Evolutionary conservation across 768 basidiomycete genomes (phyloP).

Genomic region (Amylocystis lapponica): DNA sequence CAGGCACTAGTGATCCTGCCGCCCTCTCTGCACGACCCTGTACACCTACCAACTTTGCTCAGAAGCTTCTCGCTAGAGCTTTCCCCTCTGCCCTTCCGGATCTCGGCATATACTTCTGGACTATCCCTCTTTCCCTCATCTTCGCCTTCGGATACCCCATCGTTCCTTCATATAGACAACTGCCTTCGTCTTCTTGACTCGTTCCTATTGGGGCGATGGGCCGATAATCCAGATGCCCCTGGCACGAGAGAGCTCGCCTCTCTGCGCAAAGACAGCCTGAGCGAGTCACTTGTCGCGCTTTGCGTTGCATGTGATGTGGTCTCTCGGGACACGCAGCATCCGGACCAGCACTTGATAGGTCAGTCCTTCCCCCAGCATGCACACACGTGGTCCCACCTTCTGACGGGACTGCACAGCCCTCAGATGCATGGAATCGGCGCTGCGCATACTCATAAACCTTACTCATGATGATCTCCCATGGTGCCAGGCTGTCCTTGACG

Average conservation of each 20-base stretch:
- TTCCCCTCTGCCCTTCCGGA: slow-evolving; percentile 31
- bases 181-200: slow-evolving; percentile 58
- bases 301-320: slow-evolving; percentile 44
- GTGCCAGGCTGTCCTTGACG: slow-evolving; percentile 45
- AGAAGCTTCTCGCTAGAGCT: slow-evolving; percentile 32
- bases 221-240: slow-evolving; percentile 15
- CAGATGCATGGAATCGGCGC: slow-evolving; percentile 48
- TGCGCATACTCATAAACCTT: slow-evolving; percentile 67
- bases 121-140: slow-evolving; percentile 32
- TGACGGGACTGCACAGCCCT: slow-evolving; percentile 23
- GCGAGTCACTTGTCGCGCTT: slow-evolving; percentile 43
- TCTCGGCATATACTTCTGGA: slow-evolving; percentile 35
- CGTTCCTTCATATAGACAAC: slow-evolving; percentile 44
- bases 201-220: slow-evolving; percentile 58
- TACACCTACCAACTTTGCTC: slow-evolving; percentile 25
- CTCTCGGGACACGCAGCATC: slow-evolving; percentile 18
- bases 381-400: background rate
- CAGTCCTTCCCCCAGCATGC: background rate
- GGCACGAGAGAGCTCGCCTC: slow-evolving; percentile 21
- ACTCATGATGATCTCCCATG: slow-evolving; percentile 59
- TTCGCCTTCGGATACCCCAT: slow-evolving; percentile 21
- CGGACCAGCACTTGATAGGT: slow-evolving; percentile 6
- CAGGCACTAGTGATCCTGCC: slow-evolving; percentile 45
- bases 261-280: slow-evolving; percentile 40
- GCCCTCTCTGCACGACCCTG: slow-evolving; percentile 33